Percentiles rank a stretch among this genome's conserved stretches.
Evolutionary conservation across 768 basidiomycete species (phyloP).

Genomic region (Xerocomellus dryophilus): DNA sequence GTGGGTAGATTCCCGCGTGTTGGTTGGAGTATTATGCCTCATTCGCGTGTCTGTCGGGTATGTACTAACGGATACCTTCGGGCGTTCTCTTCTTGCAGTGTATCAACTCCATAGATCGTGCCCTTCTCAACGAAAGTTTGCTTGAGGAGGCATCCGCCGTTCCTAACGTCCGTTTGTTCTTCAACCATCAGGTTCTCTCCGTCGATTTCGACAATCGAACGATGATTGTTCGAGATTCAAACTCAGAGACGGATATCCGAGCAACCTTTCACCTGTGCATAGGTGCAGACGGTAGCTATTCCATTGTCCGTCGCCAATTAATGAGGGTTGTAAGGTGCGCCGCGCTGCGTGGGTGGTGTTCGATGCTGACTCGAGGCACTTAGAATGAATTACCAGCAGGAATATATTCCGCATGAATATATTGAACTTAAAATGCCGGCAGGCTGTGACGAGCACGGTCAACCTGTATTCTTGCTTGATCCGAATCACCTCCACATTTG

Average conservation of each 20-base stretch:
- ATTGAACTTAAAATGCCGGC: constrained; percentile 95
- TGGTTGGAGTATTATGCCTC: constrained; percentile 8
- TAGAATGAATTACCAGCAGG: constrained; percentile 94
- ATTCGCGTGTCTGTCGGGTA: constrained; percentile 22
- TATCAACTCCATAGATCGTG: constrained; percentile 92
- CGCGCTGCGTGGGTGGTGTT: constrained; percentile 8
- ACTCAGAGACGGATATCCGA: constrained; percentile 41
- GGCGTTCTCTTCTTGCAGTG: constrained; percentile 49
- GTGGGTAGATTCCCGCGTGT: constrained; percentile 42
- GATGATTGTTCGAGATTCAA: constrained; percentile 50
- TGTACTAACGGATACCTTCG: constrained; percentile 25
- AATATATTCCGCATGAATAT: constrained; percentile 95
- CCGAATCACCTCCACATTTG: constrained; percentile 97
- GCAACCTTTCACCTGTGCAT: constrained; percentile 76
- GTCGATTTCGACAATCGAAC: constrained; percentile 70
- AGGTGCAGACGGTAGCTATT: constrained; percentile 94
- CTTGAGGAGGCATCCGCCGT: constrained; percentile 67
- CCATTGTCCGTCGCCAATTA: constrained; percentile 86
- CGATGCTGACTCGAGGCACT: constrained; percentile 20
- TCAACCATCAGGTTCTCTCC: constrained; percentile 75
- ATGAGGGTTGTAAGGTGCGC: constrained; percentile 90
- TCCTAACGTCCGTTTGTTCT: constrained; percentile 65
- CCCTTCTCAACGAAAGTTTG: constrained; percentile 82
- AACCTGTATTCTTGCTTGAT: constrained; percentile 77
- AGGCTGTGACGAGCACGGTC: constrained; percentile 56